Base-by-base conservation (phyloP, 2,329 filamentous ascomycete species). In the Microsporum ferrugineum region DNA sequence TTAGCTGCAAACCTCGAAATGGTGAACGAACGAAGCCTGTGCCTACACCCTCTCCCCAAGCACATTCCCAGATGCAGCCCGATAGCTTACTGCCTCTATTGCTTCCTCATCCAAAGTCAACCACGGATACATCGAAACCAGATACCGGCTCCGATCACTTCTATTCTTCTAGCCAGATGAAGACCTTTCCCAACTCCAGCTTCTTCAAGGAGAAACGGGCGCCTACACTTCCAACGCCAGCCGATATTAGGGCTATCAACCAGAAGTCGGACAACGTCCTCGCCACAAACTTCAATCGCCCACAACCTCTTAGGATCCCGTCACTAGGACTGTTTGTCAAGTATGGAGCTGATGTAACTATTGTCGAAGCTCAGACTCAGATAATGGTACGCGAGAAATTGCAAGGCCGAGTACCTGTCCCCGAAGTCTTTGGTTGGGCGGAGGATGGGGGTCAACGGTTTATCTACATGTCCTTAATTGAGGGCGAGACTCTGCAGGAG, bases 321-420 rank as follows among this genome's bases (percentile, higher is more conserved):
- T 71, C 69, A 3, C 63, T 74, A 23, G 69, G 68, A 1, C 63
- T 75, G 10, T 12, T 72, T 38, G 68, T 75, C 60, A 76, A 75
- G 61, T 75, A 73, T 59, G 70, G 73, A 59, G 66, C 65, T 53
- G 61, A 71, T 34, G 64, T 70, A 12, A 72, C 68, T n/a, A 36
- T 68, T 43, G 59, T 61, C 31, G 73, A 74, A 60, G 68, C 67
- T 27, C 51, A 68, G 56, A 68, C 71, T 23, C 70, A 73, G 64
- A 61, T 62, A 1, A 66, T 68, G 63, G 49, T 74, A 58, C 61
- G 63, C 47, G 63, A 71, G 60, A 60, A 63, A n/a, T 58, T 73
- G n/a, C 31, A 65, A 60, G 70, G 62, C 51, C 62, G 61, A 61
- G 65, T 70, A 34, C 68, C 66, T n/a, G 53, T 68, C 56, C 67